A percentile compares a stretch with the other conserved stretches of the same genome.
phyloP scores from a whole-genome alignment of 2,329 filamentous ascomycete genomes.

The Aquanectria penicillioides region DNA sequence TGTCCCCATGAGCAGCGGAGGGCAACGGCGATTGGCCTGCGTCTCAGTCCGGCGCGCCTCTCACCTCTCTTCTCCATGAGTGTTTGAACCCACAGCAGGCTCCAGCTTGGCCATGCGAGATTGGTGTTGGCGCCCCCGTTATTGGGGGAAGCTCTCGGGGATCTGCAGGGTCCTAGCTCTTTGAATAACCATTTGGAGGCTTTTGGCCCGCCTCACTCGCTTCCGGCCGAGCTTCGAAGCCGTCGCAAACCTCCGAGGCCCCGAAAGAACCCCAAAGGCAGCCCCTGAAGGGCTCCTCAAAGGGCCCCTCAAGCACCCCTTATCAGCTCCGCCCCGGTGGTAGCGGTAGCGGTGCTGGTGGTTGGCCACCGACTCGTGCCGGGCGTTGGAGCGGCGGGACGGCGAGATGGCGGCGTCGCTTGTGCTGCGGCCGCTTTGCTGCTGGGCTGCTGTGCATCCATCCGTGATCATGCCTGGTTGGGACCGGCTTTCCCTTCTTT shows the following conservation, averaged over 20 bases:
- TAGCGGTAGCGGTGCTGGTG: neutral
- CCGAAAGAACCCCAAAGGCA: too few species aligned
- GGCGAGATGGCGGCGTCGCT: slow-evolving; percentile 6
- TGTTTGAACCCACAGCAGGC: slow-evolving; percentile 1
- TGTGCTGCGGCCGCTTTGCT: slow-evolving; percentile 14
- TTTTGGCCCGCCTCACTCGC: slow-evolving; percentile 1
- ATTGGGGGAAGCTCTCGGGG: neutral
- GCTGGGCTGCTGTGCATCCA: slow-evolving; percentile 2
- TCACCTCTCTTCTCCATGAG: slow-evolving; percentile 1
- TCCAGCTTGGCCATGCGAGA: neutral
- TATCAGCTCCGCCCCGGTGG: neutral
- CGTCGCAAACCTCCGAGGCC: slow-evolving; percentile 1
- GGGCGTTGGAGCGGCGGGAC: neutral
- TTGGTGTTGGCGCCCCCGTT: neutral
- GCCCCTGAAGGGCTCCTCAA: too few species aligned
- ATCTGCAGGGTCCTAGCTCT: slow-evolving; percentile 4
- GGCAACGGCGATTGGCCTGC: slow-evolving; percentile 31
- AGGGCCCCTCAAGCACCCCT: too few species aligned
- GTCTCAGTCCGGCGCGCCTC: slow-evolving; percentile 10
- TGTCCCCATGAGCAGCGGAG: slow-evolving; percentile 33
- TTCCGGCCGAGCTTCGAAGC: slow-evolving; percentile 7
- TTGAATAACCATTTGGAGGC: too few species aligned
- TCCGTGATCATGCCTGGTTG: slow-evolving; percentile 9
- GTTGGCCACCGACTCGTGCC: neutral
- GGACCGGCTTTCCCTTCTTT: slow-evolving; percentile 16